A percentile compares a stretch with the other conserved stretches of the same genome.
Conservation (phyloP, 805 yeast genomes). For the fission yeast (Schizosaccharomyces pombe) region DNA sequence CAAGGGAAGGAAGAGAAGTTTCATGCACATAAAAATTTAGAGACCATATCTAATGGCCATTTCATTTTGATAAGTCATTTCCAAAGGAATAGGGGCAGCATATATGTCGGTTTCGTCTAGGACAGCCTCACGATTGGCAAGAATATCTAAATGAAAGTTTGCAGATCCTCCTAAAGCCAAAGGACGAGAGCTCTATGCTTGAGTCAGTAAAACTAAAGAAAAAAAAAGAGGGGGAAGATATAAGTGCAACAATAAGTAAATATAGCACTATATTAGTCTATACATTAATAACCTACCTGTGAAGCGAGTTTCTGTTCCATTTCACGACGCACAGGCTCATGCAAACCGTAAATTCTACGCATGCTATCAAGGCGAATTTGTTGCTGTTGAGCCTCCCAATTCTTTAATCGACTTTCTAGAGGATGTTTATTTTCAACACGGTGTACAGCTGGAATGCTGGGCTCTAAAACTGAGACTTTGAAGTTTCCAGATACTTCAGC, state of each 20-base stretch:
- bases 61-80: slow-evolving; percentile 3
- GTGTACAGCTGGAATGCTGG: not conserved
- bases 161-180: slow-evolving; percentile 30
- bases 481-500: not conserved
- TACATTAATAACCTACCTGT: not conserved
- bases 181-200: slow-evolving; percentile 7
- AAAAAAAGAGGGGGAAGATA: no score
- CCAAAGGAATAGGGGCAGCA: not conserved
- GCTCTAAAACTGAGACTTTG: not conserved
- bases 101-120: slow-evolving; percentile 82
- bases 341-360: slow-evolving; percentile 71
- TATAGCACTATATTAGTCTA: no score
- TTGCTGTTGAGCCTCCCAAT: slow-evolving; percentile 63
- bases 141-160: slow-evolving; percentile 46
- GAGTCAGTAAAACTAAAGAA: not conserved
- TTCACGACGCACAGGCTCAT: slow-evolving; percentile 73
- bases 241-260: no score
- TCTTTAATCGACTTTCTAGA: slow-evolving; percentile 43
- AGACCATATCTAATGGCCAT: not conserved
- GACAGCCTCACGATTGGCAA: slow-evolving; percentile 50
- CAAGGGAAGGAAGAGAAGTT: not conserved
- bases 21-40: not conserved
- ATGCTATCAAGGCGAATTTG: slow-evolving; percentile 50
- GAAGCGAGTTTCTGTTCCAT: slow-evolving; percentile 51
- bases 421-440: slow-evolving; percentile 31